Percentiles rank a stretch among this genome's conserved stretches.
Evolutionary conservation across 75 land plant species (phyloP).

Genomic region (Gnetum montanum): DNA sequence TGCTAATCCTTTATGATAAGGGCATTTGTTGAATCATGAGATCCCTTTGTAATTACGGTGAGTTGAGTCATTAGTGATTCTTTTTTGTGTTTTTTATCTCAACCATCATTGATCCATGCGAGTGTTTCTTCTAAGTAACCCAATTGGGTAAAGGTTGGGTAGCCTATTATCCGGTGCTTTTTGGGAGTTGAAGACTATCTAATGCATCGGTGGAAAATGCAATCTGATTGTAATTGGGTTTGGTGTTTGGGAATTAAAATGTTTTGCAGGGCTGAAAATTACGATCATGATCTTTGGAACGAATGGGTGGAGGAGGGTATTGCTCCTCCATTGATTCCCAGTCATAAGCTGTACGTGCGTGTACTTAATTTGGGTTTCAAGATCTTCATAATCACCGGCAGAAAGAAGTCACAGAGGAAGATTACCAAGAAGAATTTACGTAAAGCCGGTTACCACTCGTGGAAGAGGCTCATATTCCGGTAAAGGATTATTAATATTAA

Average conservation of each 20-base stretch:
- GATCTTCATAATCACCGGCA: constrained; percentile 64
- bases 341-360: constrained; percentile 45
- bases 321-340: constrained; percentile 46
- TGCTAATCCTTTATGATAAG: too few species aligned
- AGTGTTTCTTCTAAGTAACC: background rate
- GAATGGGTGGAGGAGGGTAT: constrained; percentile 56
- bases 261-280: background rate
- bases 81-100: too few species aligned
- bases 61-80: too few species aligned
- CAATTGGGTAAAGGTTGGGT: background rate
- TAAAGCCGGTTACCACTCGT: constrained; percentile 41
- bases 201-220: background rate
- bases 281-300: too few species aligned
- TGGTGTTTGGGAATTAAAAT: background rate
- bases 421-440: constrained; percentile 44
- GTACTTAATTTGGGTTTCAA: constrained; percentile 42
- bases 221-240: background rate
- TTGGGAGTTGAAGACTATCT: background rate
- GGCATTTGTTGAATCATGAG: too few species aligned
- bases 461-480: constrained; percentile 70
- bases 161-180: background rate
- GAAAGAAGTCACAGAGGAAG: constrained; percentile 41
- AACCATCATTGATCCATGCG: too few species aligned
- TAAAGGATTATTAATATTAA: too few species aligned
- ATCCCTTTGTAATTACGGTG: too few species aligned